phyloP scores from a whole-genome alignment of 1,284 basidiomycete genomes.

The Malassezia restricta region DNA sequence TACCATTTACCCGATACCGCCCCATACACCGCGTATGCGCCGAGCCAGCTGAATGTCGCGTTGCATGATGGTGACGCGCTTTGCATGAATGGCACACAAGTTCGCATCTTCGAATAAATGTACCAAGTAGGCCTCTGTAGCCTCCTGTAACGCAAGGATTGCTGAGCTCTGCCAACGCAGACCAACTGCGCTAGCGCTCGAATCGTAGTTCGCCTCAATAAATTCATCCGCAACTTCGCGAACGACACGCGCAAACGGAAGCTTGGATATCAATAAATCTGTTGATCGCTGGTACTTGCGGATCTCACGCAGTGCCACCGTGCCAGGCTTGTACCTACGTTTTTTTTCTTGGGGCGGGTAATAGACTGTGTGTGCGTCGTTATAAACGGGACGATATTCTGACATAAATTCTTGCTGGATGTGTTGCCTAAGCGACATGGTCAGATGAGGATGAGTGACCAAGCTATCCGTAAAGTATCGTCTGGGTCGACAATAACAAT shows the following conservation, averaged over 20 bases:
- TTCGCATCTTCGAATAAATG: conserved; percentile 46
- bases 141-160: conserved; percentile 44
- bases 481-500: too few relatives aligned
- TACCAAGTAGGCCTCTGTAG: conserved; percentile 42
- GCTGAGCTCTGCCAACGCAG: conserved; percentile 45
- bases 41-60: conserved; percentile 44
- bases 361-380: background rate
- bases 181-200: conserved; percentile 27
- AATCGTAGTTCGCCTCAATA: conserved; percentile 32
- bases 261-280: conserved; percentile 41
- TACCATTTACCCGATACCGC: conserved; percentile 32
- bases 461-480: too few relatives aligned
- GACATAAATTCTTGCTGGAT: background rate
- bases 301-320: conserved; percentile 44
- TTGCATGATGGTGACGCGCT: conserved; percentile 45
- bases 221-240: conserved; percentile 44
- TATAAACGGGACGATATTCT: background rate
- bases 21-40: conserved; percentile 42
- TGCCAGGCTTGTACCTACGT: conserved; percentile 37
- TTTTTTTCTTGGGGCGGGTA: conserved; percentile 13
- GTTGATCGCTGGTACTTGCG: conserved; percentile 43
- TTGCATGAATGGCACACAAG: conserved; percentile 42
- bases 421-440: background rate
- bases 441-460: too few relatives aligned
- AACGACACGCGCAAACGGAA: conserved; percentile 43